phyloP scores from a whole-genome alignment of 805 yeast species.

The Diddensiella transvaalensis region DNA sequence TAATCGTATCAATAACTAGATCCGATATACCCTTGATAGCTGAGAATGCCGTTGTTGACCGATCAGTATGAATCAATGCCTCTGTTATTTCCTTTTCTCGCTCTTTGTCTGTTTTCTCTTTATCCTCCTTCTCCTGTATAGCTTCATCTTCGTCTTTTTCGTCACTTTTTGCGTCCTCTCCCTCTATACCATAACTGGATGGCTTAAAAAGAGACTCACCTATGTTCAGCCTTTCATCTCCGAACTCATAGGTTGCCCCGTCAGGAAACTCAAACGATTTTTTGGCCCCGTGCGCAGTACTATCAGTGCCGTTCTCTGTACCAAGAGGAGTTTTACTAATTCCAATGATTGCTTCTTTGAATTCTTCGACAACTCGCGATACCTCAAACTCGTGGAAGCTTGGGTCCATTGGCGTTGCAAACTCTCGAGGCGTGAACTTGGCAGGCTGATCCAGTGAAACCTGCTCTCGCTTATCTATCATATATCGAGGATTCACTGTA shows the following conservation, averaged over 20 bases:
- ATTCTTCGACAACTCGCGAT: slow-evolving; percentile 45
- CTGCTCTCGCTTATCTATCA: slow-evolving; percentile 44
- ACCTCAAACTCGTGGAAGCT: slow-evolving; percentile 57
- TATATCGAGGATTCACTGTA: slow-evolving; percentile 45
- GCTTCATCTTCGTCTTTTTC: slow-evolving; percentile 16
- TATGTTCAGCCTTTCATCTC: slow-evolving; percentile 55
- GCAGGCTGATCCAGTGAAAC: slow-evolving; percentile 35
- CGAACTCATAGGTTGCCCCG: slow-evolving; percentile 62
- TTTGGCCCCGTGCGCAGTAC: slow-evolving; percentile 39
- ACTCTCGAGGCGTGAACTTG: slow-evolving; percentile 29
- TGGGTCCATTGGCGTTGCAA: slow-evolving; percentile 37
- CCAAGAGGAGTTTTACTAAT: slow-evolving; percentile 43
- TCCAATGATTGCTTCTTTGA: slow-evolving; percentile 41
- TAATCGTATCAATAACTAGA: slow-evolving; percentile 50
- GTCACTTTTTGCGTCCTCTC: slow-evolving; percentile 10
- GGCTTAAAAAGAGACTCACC: slow-evolving; percentile 78
- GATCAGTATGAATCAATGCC: slow-evolving; percentile 18
- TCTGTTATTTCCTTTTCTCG: slow-evolving; percentile 14
- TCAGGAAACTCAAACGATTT: slow-evolving; percentile 55
- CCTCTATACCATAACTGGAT: slow-evolving; percentile 27
- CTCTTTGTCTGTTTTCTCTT: slow-evolving; percentile 5
- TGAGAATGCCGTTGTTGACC: slow-evolving; percentile 15
- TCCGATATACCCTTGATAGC: slow-evolving; percentile 47
- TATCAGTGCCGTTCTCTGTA: slow-evolving; percentile 28
- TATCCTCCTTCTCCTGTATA: slow-evolving; percentile 5